Base-by-base conservation (phyloP, 1,284 basidiomycete species). In the Rhizoctonia solani region DNA sequence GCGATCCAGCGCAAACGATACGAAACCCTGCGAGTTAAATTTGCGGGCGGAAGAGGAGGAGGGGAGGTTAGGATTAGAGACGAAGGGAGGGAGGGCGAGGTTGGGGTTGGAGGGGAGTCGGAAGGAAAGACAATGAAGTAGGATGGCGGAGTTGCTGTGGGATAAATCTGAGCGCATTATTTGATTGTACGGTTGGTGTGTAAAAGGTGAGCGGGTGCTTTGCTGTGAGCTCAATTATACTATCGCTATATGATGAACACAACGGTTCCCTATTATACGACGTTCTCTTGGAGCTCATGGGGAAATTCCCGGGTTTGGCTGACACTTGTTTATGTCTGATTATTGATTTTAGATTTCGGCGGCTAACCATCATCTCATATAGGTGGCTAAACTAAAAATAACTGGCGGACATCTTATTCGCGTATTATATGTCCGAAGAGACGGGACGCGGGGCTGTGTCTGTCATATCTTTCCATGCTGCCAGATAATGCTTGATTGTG, bases 1-100 rank as follows among this genome's bases (percentile, higher is more conserved):
- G 79, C 78, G 11, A 83, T 84, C 46, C 95, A 98, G 81, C 81
- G 93, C 73, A 80, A 83, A 72, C 88, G 88, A 77, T 98, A 98
- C 74, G 87, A 93, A 74, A 81, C 83, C 25, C 78, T 96, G 69
- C 80, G 90, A 68, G 83, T 84, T 50, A 93, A 90, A 76, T 93
- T 94, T 75, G 87, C 90, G 3, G 94, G 93, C 2, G 55, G 55
- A 9, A 27, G 55, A 46, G 55, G 55, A 4, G 55, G 41, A 16
- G 55, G 55, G 32, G 55, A 58, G 1, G 13, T 58, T 21, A 58
- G 23, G 41, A 27, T 58, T 46, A 14, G 55, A 19, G 42, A 29
- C 11, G 55, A 46, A 3, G 55, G 39, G 3, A 56, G 37, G 41
- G 19, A 3, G 3, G 54, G 11, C 6, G 54, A 44, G 25, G 54